These are phyloP conservation scores for Didymella glomerata DNA, from an alignment of 2,329 filamentous ascomycete genomes.

Conservation along the genomic window DNA sequence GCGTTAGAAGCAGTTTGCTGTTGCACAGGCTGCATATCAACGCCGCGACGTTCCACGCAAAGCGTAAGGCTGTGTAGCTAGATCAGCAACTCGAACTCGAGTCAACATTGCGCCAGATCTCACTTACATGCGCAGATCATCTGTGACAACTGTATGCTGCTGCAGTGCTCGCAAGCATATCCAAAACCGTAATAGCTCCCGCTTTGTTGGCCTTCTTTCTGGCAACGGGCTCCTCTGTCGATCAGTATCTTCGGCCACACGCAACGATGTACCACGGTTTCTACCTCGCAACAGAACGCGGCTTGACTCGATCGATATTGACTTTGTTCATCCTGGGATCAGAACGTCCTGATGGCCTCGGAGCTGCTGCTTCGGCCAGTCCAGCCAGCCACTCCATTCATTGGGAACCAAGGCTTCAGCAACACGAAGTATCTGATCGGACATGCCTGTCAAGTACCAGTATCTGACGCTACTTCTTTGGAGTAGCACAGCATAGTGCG, in stretches of 20 bases:
- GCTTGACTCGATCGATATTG: neutral
- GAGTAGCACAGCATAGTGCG: conserved; percentile 49
- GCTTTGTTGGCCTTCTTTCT: neutral
- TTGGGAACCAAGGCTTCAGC: conserved; percentile 35
- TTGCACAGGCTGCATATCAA: neutral
- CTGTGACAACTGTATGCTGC: neutral
- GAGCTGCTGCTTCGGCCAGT: conserved; percentile 42
- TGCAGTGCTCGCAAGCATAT: conserved; percentile 13
- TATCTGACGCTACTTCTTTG: conserved; percentile 28
- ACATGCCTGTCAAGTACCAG: conserved; percentile 39
- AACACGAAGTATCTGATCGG: conserved; percentile 38
- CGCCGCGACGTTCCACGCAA: neutral
- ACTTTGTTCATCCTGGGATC: conserved; percentile 12
- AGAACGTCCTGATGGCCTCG: conserved; percentile 8
- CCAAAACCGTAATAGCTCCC: conserved; percentile 6
- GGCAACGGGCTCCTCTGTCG: neutral
- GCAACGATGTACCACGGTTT: neutral
- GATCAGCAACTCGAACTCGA: conserved; percentile 1
- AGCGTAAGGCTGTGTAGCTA: neutral
- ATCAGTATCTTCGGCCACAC: neutral
- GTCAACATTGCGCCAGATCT: neutral
- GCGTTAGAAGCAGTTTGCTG: neutral
- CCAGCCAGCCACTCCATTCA: conserved; percentile 41
- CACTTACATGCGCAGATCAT: neutral
- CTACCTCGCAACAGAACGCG: neutral